Conservation (phyloP, 805 yeast genomes). For the Wickerhamomyces ciferrii region DNA sequence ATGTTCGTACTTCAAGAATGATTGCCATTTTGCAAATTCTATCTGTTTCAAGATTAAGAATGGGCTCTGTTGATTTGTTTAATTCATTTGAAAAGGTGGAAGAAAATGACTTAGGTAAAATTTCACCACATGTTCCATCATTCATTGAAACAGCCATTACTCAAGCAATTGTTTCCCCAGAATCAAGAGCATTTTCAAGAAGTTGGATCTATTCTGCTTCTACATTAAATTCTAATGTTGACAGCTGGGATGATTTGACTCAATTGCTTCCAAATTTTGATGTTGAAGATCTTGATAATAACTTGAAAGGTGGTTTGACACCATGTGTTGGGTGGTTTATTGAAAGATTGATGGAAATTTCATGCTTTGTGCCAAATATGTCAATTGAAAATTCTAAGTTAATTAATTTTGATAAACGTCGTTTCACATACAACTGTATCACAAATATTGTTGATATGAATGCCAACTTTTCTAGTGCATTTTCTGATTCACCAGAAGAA, state of each 20-base stretch:
- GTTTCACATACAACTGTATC: constrained; percentile 60
- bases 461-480: constrained; percentile 8
- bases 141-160: constrained; percentile 77
- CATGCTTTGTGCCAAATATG: constrained; percentile 76
- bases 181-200: constrained; percentile 61
- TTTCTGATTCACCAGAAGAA: constrained; percentile 30
- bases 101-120: constrained; percentile 11
- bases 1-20: constrained; percentile 66
- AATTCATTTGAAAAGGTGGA: constrained; percentile 26
- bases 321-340: constrained; percentile 93
- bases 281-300: constrained; percentile 24
- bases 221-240: constrained; percentile 12
- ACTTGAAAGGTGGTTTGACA: constrained; percentile 42
- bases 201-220: constrained; percentile 60
- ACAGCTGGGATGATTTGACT: constrained; percentile 25
- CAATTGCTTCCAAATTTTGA: constrained; percentile 30
- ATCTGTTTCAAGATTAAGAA: constrained; percentile 61
- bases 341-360: constrained; percentile 71
- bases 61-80: constrained; percentile 50
- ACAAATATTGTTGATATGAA: constrained; percentile 45
- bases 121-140: constrained; percentile 64
- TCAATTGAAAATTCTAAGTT: constrained; percentile 55
- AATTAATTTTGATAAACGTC: constrained; percentile 81
- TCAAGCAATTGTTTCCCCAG: constrained; percentile 75
- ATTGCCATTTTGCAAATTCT: constrained; percentile 58